Base-by-base conservation (phyloP, 1,284 basidiomycete species). In the Acaromyces ingoldii region DNA sequence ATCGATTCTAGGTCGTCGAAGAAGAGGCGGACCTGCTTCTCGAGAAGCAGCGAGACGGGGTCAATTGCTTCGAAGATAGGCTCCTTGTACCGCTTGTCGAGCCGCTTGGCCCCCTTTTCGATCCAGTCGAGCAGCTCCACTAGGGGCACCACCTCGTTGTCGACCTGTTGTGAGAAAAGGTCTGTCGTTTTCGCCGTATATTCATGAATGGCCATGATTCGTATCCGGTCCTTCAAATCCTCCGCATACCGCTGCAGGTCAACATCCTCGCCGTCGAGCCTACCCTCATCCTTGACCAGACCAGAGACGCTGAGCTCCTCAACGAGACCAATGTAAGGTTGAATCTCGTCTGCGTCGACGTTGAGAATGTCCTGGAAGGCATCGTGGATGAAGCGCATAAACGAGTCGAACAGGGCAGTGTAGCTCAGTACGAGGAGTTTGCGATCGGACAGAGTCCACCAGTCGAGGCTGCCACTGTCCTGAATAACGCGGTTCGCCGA, bases 121-220 rank as follows among this genome's bases (percentile, higher is more conserved):
- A 97, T 79, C 79, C 92, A 92, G 45, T 87, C 85, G 5, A 88
- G 88, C 81, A 95, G 83, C 25, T 87, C 78, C 42, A 93, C 78
- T 26, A 91, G 78, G 4, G 64, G 60, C 33, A 89, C 78, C 0
- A 90, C 86, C 46, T 84, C 80, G 68, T 89, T 90, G 17, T 87
- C 84, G 2, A 86, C 84, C 11, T 84, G 82, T 40, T 83, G 78
- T 4, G 63, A 78, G 64, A 65, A 84, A 43, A 76, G 62, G 34
- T 78, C 77, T n/a, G 76, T 82, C 76, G 77, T 83, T 78, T 87
- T 87, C 54, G 80, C 78, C 19, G 85, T 72, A 48, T 76, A 77
- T 28, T 72, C 83, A 31, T 85, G 79, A 31, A 82, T 82, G 1
- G 89, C 82, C 11, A 88, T 81, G 49, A 83, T 80, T 53, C 82